Conservation (phyloP, 768 basidiomycete genomes). For the Suillus brevipes region DNA sequence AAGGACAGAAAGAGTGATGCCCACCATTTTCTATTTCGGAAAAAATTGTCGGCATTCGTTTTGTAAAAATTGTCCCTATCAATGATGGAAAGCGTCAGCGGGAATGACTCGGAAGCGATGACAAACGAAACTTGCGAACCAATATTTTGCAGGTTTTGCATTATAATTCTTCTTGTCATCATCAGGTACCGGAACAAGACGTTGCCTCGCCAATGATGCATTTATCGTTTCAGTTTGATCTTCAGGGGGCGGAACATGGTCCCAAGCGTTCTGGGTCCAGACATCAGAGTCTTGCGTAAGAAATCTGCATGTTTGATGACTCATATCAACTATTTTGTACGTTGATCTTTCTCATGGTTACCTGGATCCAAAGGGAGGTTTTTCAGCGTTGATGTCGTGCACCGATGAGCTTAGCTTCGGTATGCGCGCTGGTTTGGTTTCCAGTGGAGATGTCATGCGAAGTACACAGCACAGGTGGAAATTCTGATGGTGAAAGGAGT, state of each 20-base stretch:
- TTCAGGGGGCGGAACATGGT: constrained; percentile 80
- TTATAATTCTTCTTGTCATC: constrained; percentile 73
- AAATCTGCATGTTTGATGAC: constrained; percentile 46
- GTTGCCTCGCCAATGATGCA: constrained; percentile 69
- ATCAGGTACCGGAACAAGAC: constrained; percentile 67
- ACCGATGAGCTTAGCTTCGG: constrained; percentile 60
- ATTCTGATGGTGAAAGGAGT: not conserved
- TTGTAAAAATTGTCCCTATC: constrained; percentile 94
- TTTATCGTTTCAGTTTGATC: constrained; percentile 78
- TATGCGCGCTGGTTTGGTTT: constrained; percentile 17
- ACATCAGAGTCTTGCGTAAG: constrained; percentile 70
- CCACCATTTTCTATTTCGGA: constrained; percentile 90
- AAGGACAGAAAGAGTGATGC: not conserved
- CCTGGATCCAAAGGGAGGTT: constrained; percentile 76
- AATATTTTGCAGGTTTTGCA: constrained; percentile 69
- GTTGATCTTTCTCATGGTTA: constrained; percentile 24
- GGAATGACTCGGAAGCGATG: constrained; percentile 31
- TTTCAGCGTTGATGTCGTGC: constrained; percentile 51
- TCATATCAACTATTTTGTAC: constrained; percentile 6
- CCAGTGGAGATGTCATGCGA: not conserved
- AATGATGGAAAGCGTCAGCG: constrained; percentile 20
- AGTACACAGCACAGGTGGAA: not conserved
- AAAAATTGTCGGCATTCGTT: constrained; percentile 83
- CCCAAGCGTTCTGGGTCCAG: constrained; percentile 90
- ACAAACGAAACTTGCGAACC: constrained; percentile 44